phyloP scores from a whole-genome alignment of 2,329 filamentous ascomycete genomes.

The Aspergillus eucalypticola region DNA sequence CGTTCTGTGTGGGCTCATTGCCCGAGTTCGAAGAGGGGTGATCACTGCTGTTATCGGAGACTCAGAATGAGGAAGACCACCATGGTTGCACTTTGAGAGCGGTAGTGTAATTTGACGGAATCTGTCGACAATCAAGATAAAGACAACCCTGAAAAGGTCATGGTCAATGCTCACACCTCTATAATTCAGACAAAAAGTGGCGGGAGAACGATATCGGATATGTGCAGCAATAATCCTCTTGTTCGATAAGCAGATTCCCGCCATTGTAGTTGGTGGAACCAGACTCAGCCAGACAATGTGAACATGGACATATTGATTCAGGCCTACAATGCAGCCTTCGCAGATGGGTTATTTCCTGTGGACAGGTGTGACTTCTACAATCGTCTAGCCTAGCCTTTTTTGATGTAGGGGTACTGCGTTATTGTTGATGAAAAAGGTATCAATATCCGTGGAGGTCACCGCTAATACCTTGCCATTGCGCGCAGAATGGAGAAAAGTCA shows the following conservation, averaged over 20 bases:
- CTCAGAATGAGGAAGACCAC: conserved; percentile 48
- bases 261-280: conserved; percentile 51
- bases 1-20: conserved; percentile 38
- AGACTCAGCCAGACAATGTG: conserved; percentile 31
- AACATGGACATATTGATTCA: conserved; percentile 57
- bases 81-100: conserved; percentile 44
- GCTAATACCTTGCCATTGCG: too few species aligned
- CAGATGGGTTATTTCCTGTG: conserved; percentile 52
- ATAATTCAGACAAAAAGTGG: too few species aligned
- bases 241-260: conserved; percentile 66
- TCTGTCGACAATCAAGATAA: background rate
- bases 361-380: too few species aligned
- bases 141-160: background rate
- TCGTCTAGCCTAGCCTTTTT: background rate
- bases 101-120: conserved; percentile 41
- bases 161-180: conserved; percentile 12
- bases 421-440: conserved; percentile 61
- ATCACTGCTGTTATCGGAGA: conserved; percentile 48
- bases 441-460: too few species aligned
- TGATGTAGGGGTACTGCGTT: conserved; percentile 66
- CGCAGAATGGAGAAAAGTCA: too few species aligned
- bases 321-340: conserved; percentile 68
- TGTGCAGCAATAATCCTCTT: conserved; percentile 70
- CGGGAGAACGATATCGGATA: conserved; percentile 54
- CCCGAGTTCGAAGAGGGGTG: conserved; percentile 34